Evolutionary conservation across 352 stramenopile species (phyloP), one percentile per base, ranked within the genome.

Genomic region (Pseudoperonospora humuli): DNA sequence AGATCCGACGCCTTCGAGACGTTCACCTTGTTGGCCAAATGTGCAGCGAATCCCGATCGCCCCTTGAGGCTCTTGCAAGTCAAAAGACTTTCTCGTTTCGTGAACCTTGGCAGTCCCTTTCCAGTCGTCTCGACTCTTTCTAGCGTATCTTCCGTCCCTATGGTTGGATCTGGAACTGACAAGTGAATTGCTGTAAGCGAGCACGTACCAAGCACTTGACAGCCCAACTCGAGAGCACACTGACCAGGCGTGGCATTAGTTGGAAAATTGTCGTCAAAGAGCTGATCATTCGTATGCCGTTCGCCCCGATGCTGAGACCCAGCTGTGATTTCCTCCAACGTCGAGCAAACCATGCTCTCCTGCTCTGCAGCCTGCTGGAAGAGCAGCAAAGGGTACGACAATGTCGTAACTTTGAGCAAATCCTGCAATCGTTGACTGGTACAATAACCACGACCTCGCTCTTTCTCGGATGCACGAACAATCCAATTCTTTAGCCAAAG

Each of bases 401-500:
- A 50, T 6, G 77, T 85, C 1, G 59, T 73, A 14, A 86, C 53
- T 45, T 90, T 90, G 3, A 90, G 57, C 7, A 64, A 69, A 44
- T 90, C 75, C 35, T 81, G 70, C 2, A 90, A 67, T 13, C 63
- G 62, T 39, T 84, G 62, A 13, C 68, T 90, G 21, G 63, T 75
- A 2, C 48, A 70, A 39, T 86, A 90, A 0, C 73, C 77, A 36
- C 77, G 72, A 18, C 75, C 70, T 6, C 67, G 55, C 39, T 90
- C 74, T n/a, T 71, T 71, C 26, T 90, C 71, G 3, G 71, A 83
- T 8, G 80, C 70, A 14, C 72, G 64, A 14, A 90, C 78, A 38
- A 93, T 93, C 80, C 80, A 93, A 27, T 85, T 84, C 23, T 84
- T 84, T 7, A 93, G 57, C 77, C 77, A 93, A 3, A 93, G 40